Conservation (phyloP, 2,329 filamentous ascomycete genomes). For the Cordyceps cateniannulata region DNA sequence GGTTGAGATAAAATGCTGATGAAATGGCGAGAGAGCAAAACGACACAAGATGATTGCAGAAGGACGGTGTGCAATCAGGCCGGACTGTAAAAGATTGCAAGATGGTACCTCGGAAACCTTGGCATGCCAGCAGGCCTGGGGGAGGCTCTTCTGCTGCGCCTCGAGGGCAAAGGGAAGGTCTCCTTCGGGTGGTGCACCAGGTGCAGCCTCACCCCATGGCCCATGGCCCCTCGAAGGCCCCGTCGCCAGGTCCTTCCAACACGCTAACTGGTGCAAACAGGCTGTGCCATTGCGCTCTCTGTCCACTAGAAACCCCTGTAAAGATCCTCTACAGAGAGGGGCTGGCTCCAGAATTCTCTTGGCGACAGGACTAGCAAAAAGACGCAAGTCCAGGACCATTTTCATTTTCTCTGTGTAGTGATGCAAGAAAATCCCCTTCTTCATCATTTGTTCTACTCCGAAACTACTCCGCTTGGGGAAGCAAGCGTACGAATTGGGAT, state of each 20-base stretch:
- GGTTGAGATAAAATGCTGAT: not conserved
- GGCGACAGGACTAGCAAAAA: not conserved
- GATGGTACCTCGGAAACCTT: not conserved
- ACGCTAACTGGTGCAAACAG: not conserved
- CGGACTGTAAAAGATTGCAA: not conserved
- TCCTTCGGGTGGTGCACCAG: not conserved
- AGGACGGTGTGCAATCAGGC: not conserved
- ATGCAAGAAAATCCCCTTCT: no score
- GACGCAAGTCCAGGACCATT: not conserved
- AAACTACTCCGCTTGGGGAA: no score
- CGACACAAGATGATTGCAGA: not conserved
- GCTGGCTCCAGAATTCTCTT: not conserved
- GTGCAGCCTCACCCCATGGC: not conserved
- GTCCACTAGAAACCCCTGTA: constrained; percentile 1
- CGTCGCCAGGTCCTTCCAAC: not conserved
- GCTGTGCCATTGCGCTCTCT: not conserved
- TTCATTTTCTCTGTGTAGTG: no score
- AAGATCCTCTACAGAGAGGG: not conserved
- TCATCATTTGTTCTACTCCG: no score
- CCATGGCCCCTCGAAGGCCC: not conserved
- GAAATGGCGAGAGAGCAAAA: not conserved
- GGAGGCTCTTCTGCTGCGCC: not conserved
- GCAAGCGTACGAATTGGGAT: no score
- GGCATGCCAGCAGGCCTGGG: not conserved
- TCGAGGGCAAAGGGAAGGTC: no score